phyloP scores from a whole-genome alignment of 768 basidiomycete genomes.

The Sistotremastrum suecicum region DNA sequence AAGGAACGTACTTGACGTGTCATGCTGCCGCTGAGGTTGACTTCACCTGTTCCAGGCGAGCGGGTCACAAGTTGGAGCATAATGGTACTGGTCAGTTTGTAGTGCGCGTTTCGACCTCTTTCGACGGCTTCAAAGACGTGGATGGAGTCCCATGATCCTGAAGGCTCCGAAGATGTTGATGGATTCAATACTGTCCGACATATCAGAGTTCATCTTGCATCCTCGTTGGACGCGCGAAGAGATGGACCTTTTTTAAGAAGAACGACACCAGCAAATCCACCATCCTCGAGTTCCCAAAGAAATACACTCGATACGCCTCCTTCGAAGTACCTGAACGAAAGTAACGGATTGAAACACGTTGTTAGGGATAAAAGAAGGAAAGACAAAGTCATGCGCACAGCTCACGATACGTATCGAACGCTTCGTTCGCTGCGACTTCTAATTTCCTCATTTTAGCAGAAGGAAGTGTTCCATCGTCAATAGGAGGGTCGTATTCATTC shows the following conservation, averaged over 20 bases:
- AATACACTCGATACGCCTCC: conserved; percentile 97
- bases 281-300: conserved; percentile 96
- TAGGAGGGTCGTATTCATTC: conserved; percentile 84
- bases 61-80: conserved; percentile 79
- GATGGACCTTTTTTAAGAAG: conserved; percentile 80
- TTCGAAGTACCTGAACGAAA: conserved; percentile 68
- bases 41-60: conserved; percentile 34
- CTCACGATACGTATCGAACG: conserved; percentile 95
- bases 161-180: conserved; percentile 40
- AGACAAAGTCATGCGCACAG: conserved; percentile 36
- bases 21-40: conserved; percentile 89
- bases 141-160: conserved; percentile 95
- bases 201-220: neutral
- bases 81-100: conserved; percentile 93
- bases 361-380: neutral
- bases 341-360: neutral
- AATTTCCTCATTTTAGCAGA: conserved; percentile 76
- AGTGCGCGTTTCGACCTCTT: conserved; percentile 83
- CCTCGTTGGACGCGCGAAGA: neutral
- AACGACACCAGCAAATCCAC: conserved; percentile 93
- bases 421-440: conserved; percentile 88
- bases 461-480: conserved; percentile 82
- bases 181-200: conserved; percentile 30
- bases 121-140: conserved; percentile 96
- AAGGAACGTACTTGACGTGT: conserved; percentile 71